Evolutionary conservation across 2,329 filamentous ascomycete species (phyloP), one percentile per base, ranked within the genome.

Genomic region (Trichophyton benhamiae): DNA sequence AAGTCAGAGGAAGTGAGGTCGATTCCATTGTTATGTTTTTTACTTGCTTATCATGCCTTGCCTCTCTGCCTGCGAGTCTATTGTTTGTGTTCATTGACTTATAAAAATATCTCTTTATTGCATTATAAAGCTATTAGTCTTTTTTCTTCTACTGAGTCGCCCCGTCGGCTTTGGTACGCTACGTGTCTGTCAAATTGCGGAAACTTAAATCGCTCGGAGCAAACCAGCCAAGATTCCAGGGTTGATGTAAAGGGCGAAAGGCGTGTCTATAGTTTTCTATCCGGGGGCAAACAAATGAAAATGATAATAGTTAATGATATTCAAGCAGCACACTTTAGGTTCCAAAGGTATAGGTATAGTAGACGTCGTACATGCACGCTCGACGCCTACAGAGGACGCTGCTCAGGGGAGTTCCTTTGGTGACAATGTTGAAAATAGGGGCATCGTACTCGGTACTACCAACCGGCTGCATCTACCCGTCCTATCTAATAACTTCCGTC

Each of bases 401-500:
- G 27, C 27, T 30, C 22, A 22, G 22, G 46, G 46, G 20, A 1
- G 5, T 30, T 30, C 6, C 8, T 25, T 52, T 27, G 2, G 46
- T 25, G 46, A 6, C 20, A 25, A 52, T 6, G 13, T 13, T 17
- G n/a, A 20, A 36, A 36, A 36, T 44, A 55, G 52, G 30, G 52
- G 15, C 17, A 33, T 22, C 22, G 27, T 33, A 15, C 27, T 7
- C 27, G 5, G 27, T 30, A 30, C 27, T 55, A 36, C 52, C 30
- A 38, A 38, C 55, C 55, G 42, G 6, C 55, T n/a, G n/a, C 13
- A 25, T 58, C 2, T 6, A 44, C 22, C 15, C 38, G 17, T n/a
- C 17, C 27, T 72, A 89, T 61, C 87, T 85, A 73, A 91, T 90
- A 64, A 88, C 75, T 61, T 87, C 85, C 52, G 68, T 67, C 36